A percentile compares a stretch with the other conserved stretches of the same genome.
These are phyloP conservation scores for Melastoma candidum DNA, from an alignment of 441 rosid genomes.

Conservation along the genomic window DNA sequence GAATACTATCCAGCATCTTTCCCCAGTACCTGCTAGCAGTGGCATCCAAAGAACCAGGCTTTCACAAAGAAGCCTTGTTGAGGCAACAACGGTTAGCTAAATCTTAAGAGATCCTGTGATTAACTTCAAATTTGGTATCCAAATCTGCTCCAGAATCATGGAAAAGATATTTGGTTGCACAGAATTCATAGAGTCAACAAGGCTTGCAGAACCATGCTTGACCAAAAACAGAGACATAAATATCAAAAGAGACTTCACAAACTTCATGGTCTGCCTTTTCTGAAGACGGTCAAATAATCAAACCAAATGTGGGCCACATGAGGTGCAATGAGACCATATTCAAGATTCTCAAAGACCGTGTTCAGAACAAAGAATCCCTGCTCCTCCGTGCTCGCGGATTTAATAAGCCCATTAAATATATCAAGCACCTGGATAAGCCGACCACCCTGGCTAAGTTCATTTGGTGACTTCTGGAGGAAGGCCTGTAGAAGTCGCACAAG, in stretches of 20 bases:
- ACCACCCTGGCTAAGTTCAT: slow-evolving; percentile 66
- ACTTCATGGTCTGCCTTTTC: slow-evolving; percentile 46
- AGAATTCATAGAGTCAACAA: slow-evolving; percentile 62
- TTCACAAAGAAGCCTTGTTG: slow-evolving; percentile 72
- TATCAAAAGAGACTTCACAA: slow-evolving; percentile 63
- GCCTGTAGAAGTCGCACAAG: slow-evolving; percentile 96
- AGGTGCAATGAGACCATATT: slow-evolving; percentile 45
- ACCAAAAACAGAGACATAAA: slow-evolving; percentile 87
- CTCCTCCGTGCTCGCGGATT: slow-evolving; percentile 66
- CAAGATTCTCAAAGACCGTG: slow-evolving; percentile 76
- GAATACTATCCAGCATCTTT: slow-evolving; percentile 67
- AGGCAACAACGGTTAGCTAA: slow-evolving; percentile 73
- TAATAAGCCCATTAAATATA: slow-evolving; percentile 66
- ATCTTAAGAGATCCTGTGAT: slow-evolving; percentile 68
- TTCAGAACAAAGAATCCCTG: slow-evolving; percentile 92
- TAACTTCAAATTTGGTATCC: slow-evolving; percentile 76
- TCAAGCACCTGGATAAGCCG: slow-evolving; percentile 72
- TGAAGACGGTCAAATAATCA: slow-evolving; percentile 66
- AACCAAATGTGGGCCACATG: slow-evolving; percentile 63
- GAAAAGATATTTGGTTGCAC: slow-evolving; percentile 59
- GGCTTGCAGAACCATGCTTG: slow-evolving; percentile 62
- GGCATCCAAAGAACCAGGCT: slow-evolving; percentile 59
- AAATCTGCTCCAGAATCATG: slow-evolving; percentile 62
- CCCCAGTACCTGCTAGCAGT: slow-evolving; percentile 61
- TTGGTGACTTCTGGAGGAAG: slow-evolving; percentile 83